Evolutionary conservation across 2,329 filamentous ascomycete genomes (phyloP), one percentile per base, ranked within the genome.

Genomic region (Graphiopsis chlorocephala): DNA sequence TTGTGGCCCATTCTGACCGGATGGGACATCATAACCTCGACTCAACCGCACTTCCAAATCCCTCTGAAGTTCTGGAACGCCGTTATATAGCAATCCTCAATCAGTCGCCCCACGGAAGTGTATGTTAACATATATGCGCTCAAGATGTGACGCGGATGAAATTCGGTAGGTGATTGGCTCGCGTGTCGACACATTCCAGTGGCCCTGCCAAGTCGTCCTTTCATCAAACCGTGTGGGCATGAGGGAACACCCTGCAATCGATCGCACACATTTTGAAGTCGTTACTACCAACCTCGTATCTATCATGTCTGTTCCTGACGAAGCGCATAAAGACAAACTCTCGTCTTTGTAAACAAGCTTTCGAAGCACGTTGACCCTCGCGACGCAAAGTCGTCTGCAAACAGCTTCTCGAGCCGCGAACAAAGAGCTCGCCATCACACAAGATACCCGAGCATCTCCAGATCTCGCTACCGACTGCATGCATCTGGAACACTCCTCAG

Each of bases 381-480:
- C 31, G 53, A 56, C 50, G 28, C 10, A 5, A 26, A 38, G 7
- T 4, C 53, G 6, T 33, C 53, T 31, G 53, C 53, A 56, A 56
- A 35, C 53, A 56, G 53, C 31, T 56, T 23, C 23, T 31, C 20
- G 2, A 35, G 11, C 20, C 20, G 23, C 28, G 28, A 31, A 61
- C 58, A 61, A 61, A 61, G 58, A 14, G 38, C 20, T n/a, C 48
- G 11, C 25, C 31, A 33, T 29, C 60, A 42, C 25, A 38, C 48
- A 62, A 53, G 29, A 12, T 42, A 48, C 31, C 60, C 58, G 45
- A 62, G 60, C 67, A 68, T 61, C 66, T 64, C 67, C 68, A 68
- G 66, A 67, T 58, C 65, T 73, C 71, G 68, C 67, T 71, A 72
- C 68, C 69, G 61, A 70, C 64, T 70, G 67, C 65, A 61, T 66